Percentiles rank a stretch among this genome's conserved stretches.
These are phyloP conservation scores for Achlya hypogyna DNA, from an alignment of 352 stramenopile species.

Conservation along the genomic window DNA sequence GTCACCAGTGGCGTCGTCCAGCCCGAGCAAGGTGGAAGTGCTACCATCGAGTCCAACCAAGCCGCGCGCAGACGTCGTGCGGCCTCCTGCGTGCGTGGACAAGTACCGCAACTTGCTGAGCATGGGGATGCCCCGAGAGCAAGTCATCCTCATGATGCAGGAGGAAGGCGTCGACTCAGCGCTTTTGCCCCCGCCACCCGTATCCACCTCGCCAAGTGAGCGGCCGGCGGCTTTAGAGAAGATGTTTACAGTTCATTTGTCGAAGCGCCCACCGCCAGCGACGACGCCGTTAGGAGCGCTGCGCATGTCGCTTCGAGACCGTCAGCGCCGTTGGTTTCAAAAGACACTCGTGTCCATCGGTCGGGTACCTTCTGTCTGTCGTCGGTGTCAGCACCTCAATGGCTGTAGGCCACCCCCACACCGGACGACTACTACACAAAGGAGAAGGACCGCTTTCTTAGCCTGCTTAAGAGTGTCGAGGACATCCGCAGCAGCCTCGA, in stretches of 20 bases:
- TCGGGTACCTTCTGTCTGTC: neutral
- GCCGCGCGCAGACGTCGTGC: neutral
- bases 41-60: neutral
- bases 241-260: neutral
- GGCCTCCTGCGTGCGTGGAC: neutral
- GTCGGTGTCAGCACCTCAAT: neutral
- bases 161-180: neutral
- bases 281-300: too few relatives aligned
- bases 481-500: constrained; percentile 64
- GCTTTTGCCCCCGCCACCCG: neutral
- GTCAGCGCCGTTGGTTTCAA: neutral
- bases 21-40: too few relatives aligned
- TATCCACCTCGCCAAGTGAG: neutral
- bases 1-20: too few relatives aligned
- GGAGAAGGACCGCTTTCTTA: constrained; percentile 59
- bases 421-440: constrained; percentile 58
- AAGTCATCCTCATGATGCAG: neutral
- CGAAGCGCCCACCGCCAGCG: too few relatives aligned
- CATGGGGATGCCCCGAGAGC: neutral
- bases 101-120: neutral
- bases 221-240: neutral
- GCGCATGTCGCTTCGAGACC: neutral
- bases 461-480: constrained; percentile 54
- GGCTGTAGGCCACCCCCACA: neutral
- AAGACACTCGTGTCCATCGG: neutral